Conservation (phyloP, 2,329 filamentous ascomycete species). For the Venturia pyrina region DNA sequence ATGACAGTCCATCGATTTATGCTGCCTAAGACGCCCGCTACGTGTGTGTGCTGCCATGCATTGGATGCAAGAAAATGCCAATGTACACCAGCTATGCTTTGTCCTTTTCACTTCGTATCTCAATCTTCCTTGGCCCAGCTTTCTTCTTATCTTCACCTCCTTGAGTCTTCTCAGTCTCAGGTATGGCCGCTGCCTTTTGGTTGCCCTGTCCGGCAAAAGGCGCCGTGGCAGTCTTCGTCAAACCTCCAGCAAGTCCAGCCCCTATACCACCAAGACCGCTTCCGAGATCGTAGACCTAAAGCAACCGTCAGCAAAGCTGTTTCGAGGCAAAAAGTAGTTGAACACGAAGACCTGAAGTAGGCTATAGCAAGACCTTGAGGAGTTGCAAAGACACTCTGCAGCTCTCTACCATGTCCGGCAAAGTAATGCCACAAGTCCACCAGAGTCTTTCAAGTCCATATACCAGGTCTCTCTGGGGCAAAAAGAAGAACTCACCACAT, state of each 20-base stretch:
- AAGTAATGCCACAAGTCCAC: too few relatives aligned
- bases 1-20: not conserved
- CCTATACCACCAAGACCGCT: slow-evolving; percentile 7
- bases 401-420: too few relatives aligned
- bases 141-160: not conserved
- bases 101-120: slow-evolving; percentile 5
- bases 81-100: not conserved
- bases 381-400: too few relatives aligned
- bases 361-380: too few relatives aligned
- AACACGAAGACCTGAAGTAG: too few relatives aligned
- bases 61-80: not conserved
- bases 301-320: not conserved
- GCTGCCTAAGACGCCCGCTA: not conserved
- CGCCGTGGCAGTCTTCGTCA: slow-evolving; percentile 10
- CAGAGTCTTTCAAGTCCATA: too few relatives aligned
- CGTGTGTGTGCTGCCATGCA: not conserved
- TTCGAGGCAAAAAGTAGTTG: not conserved
- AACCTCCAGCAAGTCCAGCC: not conserved
- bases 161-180: not conserved
- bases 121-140: slow-evolving; percentile 6
- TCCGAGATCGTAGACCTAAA: slow-evolving; percentile 9
- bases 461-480: too few relatives aligned
- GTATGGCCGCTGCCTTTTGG: not conserved
- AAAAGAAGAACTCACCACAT: slow-evolving; percentile 14
- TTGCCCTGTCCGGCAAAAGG: not conserved